Percentiles rank a stretch among this genome's conserved stretches.
Conservation (phyloP, 2,329 filamentous ascomycete species). For the Fusarium burgessii region DNA sequence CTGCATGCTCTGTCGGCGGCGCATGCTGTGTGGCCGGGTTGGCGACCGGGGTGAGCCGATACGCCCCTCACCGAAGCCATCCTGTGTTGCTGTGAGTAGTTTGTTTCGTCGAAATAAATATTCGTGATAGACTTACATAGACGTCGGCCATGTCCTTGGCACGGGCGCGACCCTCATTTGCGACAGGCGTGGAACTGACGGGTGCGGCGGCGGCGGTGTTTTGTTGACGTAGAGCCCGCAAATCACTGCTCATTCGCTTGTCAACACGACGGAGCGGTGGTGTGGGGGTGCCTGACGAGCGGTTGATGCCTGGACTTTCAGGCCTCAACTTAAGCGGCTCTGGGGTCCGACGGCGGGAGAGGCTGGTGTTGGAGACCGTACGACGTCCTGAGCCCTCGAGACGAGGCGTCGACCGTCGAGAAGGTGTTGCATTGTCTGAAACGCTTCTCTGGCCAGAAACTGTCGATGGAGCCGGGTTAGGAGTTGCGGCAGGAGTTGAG, state of each 20-base stretch:
- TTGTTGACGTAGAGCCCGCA: conserved; percentile 60
- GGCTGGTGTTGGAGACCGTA: conserved; percentile 66
- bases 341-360: conserved; percentile 64
- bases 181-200: conserved; percentile 71
- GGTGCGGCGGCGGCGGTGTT: conserved; percentile 49
- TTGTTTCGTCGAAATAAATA: conserved; percentile 18
- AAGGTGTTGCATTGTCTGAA: conserved; percentile 52
- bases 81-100: conserved; percentile 64
- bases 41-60: conserved; percentile 90
- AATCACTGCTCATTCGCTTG: conserved; percentile 78
- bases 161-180: conserved; percentile 88
- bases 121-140: conserved; percentile 76
- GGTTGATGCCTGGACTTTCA: conserved; percentile 69
- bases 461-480: conserved; percentile 17
- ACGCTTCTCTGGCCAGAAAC: conserved; percentile 47
- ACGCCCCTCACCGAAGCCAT: conserved; percentile 91
- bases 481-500: conserved; percentile 20
- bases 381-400: conserved; percentile 52
- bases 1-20: conserved; percentile 97
- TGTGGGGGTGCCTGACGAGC: conserved; percentile 60
- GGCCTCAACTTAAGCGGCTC: conserved; percentile 69
- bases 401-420: conserved; percentile 40
- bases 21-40: conserved; percentile 93
- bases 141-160: conserved; percentile 90
- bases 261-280: conserved; percentile 79